These are phyloP conservation scores for Lentinus brumalis DNA, from an alignment of 768 basidiomycete genomes.

Conservation along the genomic window DNA sequence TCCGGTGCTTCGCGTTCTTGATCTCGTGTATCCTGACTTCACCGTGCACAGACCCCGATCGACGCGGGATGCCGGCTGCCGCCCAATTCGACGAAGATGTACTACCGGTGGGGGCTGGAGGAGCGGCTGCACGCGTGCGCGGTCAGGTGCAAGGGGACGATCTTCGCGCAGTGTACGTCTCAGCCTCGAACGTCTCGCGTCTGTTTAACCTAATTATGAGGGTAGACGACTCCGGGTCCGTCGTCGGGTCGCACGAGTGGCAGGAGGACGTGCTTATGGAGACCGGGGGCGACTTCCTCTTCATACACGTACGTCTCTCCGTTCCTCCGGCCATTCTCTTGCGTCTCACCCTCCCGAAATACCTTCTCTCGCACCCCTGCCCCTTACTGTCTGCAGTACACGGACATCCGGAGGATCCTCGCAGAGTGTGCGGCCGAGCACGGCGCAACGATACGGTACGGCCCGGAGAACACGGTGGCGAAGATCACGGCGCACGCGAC, in stretches of 20 bases:
- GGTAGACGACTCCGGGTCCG: slow-evolving; percentile 45
- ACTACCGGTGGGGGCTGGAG: slow-evolving; percentile 58
- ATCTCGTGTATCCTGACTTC: not conserved
- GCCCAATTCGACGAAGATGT: slow-evolving; percentile 58
- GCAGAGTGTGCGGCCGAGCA: slow-evolving; percentile 23
- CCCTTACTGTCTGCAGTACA: slow-evolving; percentile 21
- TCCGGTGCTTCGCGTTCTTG: not conserved
- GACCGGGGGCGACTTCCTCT: slow-evolving; percentile 49
- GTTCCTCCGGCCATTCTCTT: no score
- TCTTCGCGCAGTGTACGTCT: slow-evolving; percentile 24
- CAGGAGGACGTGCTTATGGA: slow-evolving; percentile 49
- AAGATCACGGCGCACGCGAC: slow-evolving; percentile 9
- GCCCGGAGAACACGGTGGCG: slow-evolving; percentile 14
- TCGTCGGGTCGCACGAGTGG: slow-evolving; percentile 48
- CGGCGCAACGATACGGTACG: slow-evolving; percentile 22
- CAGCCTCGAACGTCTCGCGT: not conserved
- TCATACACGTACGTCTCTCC: slow-evolving; percentile 43
- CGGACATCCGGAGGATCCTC: slow-evolving; percentile 32
- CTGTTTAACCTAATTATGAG: no score
- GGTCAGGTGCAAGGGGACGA: slow-evolving; percentile 23
- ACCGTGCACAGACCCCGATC: slow-evolving; percentile 20
- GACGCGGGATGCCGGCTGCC: slow-evolving; percentile 46
- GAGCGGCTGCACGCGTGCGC: slow-evolving; percentile 40
- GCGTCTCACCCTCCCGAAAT: not conserved
- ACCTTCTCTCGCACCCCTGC: not conserved